These are phyloP conservation scores for Thermothielavioides terrestris DNA, from an alignment of 495 filamentous ascomycete species.

Conservation along the genomic window DNA sequence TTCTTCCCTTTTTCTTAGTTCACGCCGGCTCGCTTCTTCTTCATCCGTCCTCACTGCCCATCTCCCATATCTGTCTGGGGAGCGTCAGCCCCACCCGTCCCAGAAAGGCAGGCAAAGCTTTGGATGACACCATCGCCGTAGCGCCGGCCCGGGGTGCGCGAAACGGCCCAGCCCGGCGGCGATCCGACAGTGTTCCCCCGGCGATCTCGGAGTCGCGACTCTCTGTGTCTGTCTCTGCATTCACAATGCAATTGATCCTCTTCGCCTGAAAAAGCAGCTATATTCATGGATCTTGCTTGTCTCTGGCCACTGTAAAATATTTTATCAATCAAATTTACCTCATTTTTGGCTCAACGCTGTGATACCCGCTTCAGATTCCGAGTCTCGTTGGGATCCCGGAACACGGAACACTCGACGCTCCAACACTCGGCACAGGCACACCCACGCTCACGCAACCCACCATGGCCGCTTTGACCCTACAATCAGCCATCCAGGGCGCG, in stretches of 20 bases:
- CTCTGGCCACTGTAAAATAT: background rate
- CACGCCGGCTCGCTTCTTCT: too few relatives aligned
- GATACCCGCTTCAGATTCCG: background rate
- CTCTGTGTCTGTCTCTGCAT: background rate
- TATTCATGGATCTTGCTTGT: too few relatives aligned
- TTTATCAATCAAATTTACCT: background rate
- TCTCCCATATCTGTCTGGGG: background rate
- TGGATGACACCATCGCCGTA: constrained; percentile 14
- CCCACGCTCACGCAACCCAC: background rate
- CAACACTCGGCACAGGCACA: too few relatives aligned
- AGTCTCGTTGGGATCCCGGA: background rate
- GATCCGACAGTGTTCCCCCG: background rate
- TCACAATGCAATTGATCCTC: background rate
- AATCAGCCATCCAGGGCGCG: constrained; percentile 36
- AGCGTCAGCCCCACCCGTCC: constrained; percentile 2
- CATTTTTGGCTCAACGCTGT: background rate
- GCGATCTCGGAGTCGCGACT: background rate
- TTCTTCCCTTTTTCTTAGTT: background rate
- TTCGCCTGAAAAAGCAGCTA: too few relatives aligned
- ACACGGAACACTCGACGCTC: background rate
- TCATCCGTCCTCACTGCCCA: too few relatives aligned
- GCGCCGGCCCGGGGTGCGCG: too few relatives aligned
- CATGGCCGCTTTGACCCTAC: constrained; percentile 30
- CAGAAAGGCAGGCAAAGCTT: background rate
- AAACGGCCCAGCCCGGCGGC: too few relatives aligned